phyloP scores from a whole-genome alignment of 768 basidiomycete genomes.

The Ramaria sp. region DNA sequence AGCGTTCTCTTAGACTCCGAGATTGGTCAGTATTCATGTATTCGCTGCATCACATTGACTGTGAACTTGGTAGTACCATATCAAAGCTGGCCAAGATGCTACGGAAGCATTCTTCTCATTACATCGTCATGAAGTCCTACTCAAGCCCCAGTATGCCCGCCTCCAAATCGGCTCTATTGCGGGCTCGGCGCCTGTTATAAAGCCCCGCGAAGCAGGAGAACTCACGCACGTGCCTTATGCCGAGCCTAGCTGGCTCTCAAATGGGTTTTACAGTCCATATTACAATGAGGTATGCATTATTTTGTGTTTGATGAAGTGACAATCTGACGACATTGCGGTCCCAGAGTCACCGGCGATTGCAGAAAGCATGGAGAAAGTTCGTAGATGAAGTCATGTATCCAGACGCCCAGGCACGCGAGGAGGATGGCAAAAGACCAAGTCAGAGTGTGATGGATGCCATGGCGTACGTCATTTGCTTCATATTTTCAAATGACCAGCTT shows the following conservation, averaged over 20 bases:
- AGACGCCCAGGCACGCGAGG: conserved; percentile 48
- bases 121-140: conserved; percentile 77
- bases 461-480: conserved; percentile 41
- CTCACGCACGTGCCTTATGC: conserved; percentile 76
- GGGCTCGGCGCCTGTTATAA: conserved; percentile 48
- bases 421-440: conserved; percentile 78
- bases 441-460: conserved; percentile 69
- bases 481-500: neutral
- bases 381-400: conserved; percentile 54
- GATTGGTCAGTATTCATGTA: conserved; percentile 40
- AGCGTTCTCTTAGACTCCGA: conserved; percentile 63
- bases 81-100: conserved; percentile 69
- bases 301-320: neutral
- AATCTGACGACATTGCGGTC: conserved; percentile 5
- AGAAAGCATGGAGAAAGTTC: conserved; percentile 51
- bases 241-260: conserved; percentile 73
- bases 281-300: conserved; percentile 51
- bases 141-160: conserved; percentile 61
- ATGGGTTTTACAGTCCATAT: conserved; percentile 67
- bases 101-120: conserved; percentile 85
- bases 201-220: conserved; percentile 40
- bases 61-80: neutral
- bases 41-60: neutral
- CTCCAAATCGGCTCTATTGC: conserved; percentile 62
- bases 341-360: conserved; percentile 53